These are phyloP conservation scores for Porcisia deanei DNA, from an alignment of 208 protist genomes.

Conservation along the genomic window DNA sequence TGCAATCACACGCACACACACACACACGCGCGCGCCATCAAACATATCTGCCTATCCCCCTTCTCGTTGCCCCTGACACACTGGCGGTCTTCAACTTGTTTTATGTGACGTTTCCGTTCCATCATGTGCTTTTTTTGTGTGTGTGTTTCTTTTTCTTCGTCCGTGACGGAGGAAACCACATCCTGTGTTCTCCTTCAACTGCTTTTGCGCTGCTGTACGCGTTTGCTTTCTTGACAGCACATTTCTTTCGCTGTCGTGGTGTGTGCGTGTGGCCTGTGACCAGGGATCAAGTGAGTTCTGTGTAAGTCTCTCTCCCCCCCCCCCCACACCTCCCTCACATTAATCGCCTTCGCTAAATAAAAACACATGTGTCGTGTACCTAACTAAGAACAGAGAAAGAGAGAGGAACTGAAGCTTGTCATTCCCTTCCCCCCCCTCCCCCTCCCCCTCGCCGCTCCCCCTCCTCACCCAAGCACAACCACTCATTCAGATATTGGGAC, in stretches of 20 bases:
- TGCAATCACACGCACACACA: too few relatives aligned
- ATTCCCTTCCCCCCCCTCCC: background rate
- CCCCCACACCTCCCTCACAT: background rate
- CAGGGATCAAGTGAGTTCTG: too few relatives aligned
- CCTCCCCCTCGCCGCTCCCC: background rate
- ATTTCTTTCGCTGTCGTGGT: background rate
- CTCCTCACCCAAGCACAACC: constrained; percentile 1
- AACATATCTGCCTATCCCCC: background rate
- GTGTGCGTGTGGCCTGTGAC: background rate
- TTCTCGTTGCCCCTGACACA: background rate
- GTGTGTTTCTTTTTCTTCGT: background rate
- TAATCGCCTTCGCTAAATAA: background rate
- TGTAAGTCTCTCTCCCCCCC: too few relatives aligned
- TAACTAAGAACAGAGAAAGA: background rate
- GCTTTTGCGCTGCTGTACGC: background rate
- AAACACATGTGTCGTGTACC: background rate
- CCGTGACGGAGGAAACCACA: too few relatives aligned
- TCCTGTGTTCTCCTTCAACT: too few relatives aligned
- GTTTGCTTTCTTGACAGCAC: background rate
- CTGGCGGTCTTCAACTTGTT: too few relatives aligned
- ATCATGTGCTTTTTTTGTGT: background rate
- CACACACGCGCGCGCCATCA: too few relatives aligned
- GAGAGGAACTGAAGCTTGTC: background rate
- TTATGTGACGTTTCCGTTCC: too few relatives aligned
- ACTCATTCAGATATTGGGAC: background rate